phyloP scores from a whole-genome alignment of 2,329 filamentous ascomycete genomes.

The Neospermospora avenae region DNA sequence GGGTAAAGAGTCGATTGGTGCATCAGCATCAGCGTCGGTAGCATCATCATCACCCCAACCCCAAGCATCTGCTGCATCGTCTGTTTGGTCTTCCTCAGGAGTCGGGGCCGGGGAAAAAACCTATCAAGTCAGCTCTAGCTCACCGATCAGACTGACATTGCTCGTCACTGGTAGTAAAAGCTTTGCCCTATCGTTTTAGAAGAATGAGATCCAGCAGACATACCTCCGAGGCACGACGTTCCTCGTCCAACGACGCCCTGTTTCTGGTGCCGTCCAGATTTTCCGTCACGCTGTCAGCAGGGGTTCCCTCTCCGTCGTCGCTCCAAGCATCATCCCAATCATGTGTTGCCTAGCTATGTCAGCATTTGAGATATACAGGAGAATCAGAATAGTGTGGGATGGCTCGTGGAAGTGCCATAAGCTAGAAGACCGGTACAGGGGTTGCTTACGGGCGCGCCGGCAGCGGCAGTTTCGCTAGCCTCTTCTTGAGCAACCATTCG shows the following conservation, averaged over 20 bases:
- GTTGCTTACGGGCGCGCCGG: conserved; percentile 37
- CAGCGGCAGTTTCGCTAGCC: conserved; percentile 61
- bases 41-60: conserved; percentile 75
- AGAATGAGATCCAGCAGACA: not conserved
- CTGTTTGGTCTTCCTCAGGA: conserved; percentile 31
- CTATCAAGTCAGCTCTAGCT: not conserved
- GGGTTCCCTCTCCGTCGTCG: conserved; percentile 45
- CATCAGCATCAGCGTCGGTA: conserved; percentile 30
- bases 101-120: not conserved
- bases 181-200: not conserved
- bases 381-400: too few relatives aligned
- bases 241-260: conserved; percentile 27
- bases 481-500: conserved; percentile 68
- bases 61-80: conserved; percentile 55
- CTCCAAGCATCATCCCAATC: conserved; percentile 80
- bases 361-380: not conserved
- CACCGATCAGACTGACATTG: not conserved
- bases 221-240: conserved; percentile 16
- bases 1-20: not conserved
- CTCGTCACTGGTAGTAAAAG: not conserved
- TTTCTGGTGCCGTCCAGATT: conserved; percentile 11
- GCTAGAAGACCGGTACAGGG: not conserved
- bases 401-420: too few relatives aligned
- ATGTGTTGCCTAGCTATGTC: conserved; percentile 28
- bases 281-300: conserved; percentile 38